Conservation (phyloP, 228 moss, liverwort and hornwort genomes). For the Sphagnum fallax region DNA sequence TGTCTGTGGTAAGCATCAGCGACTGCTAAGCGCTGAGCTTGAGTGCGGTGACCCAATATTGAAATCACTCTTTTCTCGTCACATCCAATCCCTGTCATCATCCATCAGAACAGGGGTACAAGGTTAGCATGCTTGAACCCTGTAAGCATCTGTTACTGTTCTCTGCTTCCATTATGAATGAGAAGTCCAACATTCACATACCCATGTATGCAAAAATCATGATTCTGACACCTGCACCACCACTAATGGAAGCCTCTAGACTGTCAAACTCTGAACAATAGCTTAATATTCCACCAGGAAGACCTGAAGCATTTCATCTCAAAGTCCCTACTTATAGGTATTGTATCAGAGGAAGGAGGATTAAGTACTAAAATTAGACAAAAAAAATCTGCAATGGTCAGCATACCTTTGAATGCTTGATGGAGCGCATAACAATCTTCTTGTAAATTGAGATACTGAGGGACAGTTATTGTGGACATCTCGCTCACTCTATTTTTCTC, state of each 20-base stretch:
- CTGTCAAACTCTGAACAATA: not conserved
- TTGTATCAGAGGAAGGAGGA: too few relatives aligned
- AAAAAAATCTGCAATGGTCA: not conserved
- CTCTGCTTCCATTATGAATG: too few relatives aligned
- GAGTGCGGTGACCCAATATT: constrained; percentile 43
- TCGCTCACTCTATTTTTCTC: not conserved
- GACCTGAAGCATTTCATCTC: too few relatives aligned
- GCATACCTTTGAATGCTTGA: constrained; percentile 46
- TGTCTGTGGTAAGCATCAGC: constrained; percentile 46
- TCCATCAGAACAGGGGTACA: not conserved
- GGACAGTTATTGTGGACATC: constrained; percentile 44
- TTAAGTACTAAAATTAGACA: not conserved
- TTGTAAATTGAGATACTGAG: constrained; percentile 33
- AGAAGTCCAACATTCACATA: too few relatives aligned
- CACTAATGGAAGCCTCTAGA: too few relatives aligned
- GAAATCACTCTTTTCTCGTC: constrained; percentile 47
- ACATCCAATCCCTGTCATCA: constrained; percentile 42
- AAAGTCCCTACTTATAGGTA: too few relatives aligned
- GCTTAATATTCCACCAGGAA: not conserved
- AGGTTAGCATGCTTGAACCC: too few relatives aligned
- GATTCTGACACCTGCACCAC: not conserved
- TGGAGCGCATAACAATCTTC: constrained; percentile 42
- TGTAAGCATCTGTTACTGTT: too few relatives aligned
- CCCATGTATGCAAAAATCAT: not conserved
- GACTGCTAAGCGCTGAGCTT: constrained; percentile 37